These are phyloP conservation scores for Excoecaria cochinchinensis DNA, from an alignment of 345 rosid genomes.

Conservation along the genomic window DNA sequence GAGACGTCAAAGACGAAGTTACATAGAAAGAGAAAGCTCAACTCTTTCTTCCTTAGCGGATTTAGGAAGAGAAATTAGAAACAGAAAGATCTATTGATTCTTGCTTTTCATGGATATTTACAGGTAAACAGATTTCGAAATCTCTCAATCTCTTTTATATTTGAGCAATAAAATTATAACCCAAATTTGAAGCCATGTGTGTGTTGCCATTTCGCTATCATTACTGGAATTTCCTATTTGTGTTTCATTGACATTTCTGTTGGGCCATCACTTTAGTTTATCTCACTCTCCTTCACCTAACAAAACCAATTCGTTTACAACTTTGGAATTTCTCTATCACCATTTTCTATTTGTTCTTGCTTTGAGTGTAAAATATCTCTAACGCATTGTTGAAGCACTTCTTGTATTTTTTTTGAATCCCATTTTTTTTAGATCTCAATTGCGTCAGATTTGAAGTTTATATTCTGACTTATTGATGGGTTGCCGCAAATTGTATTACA, in stretches of 20 bases:
- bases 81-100: background rate
- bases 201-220: slow-evolving; percentile 16
- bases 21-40: background rate
- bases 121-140: slow-evolving; percentile 17
- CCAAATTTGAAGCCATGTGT: slow-evolving; percentile 1
- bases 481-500: slow-evolving; percentile 6
- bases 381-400: slow-evolving; percentile 7
- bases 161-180: background rate
- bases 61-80: background rate
- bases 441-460: slow-evolving; percentile 7
- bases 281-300: slow-evolving; percentile 24
- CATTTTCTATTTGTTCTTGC: slow-evolving; percentile 7
- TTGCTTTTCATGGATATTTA: background rate
- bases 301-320: slow-evolving; percentile 3
- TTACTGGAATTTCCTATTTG: background rate
- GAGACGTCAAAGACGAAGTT: background rate
- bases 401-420: background rate
- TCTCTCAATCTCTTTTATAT: background rate
- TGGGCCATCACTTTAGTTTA: slow-evolving; percentile 20
- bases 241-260: slow-evolving; percentile 7
- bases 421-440: background rate
- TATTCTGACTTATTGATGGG: slow-evolving; percentile 4
- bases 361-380: slow-evolving; percentile 22
- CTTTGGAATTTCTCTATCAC: background rate
- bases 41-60: background rate